Percentiles rank a stretch among this genome's conserved stretches.
phyloP scores from a whole-genome alignment of 2,329 filamentous ascomycete species.

The Paracoccidioides brasiliensis region DNA sequence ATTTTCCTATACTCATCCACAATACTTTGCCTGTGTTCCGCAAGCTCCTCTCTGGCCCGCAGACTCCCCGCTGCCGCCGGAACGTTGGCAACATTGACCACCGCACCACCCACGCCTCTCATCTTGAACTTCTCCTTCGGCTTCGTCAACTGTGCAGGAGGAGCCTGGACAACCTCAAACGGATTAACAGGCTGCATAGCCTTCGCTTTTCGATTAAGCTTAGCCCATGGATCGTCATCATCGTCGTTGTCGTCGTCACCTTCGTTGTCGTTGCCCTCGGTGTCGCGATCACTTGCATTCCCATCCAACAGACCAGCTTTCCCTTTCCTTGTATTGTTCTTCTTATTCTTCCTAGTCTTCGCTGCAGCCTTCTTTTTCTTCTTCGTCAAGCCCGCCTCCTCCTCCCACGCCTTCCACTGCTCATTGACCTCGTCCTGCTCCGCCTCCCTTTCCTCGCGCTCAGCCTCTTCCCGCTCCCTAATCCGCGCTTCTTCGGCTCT shows the following conservation, averaged over 20 bases:
- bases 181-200: constrained; percentile 33
- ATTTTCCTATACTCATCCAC: constrained; percentile 60
- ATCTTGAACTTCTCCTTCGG: constrained; percentile 53
- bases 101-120: constrained; percentile 42
- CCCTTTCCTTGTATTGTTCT: constrained; percentile 49
- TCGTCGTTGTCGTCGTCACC: constrained; percentile 28
- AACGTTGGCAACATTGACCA: constrained; percentile 54
- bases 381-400: constrained; percentile 39
- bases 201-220: constrained; percentile 53
- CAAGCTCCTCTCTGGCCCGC: constrained; percentile 58
- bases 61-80: constrained; percentile 58
- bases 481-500: constrained; percentile 39
- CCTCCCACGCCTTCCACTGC: constrained; percentile 50
- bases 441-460: constrained; percentile 53
- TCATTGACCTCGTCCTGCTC: constrained; percentile 50
- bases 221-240: constrained; percentile 58
- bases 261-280: constrained; percentile 24
- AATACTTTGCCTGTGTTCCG: constrained; percentile 54
- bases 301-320: constrained; percentile 42
- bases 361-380: constrained; percentile 45
- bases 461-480: constrained; percentile 67
- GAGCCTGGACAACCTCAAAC: constrained; percentile 53
- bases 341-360: constrained; percentile 53
- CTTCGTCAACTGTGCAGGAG: constrained; percentile 56
- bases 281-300: constrained; percentile 30